Conservation (phyloP, 495 filamentous ascomycete genomes). For the Penicillium crystallinum region DNA sequence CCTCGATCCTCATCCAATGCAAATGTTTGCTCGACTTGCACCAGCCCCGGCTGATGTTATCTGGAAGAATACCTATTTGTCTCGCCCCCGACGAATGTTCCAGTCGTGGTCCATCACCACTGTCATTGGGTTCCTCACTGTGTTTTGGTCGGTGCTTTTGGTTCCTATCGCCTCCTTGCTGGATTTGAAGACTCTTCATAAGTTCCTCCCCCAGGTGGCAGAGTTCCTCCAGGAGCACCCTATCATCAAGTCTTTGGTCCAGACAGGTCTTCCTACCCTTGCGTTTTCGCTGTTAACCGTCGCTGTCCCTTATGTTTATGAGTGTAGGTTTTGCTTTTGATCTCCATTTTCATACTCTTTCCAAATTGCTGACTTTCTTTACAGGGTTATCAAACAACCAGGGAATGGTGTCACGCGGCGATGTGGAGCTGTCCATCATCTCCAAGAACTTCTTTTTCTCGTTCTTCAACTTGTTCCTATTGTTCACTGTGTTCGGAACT, state of each 20-base stretch:
- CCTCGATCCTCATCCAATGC: conserved; percentile 80
- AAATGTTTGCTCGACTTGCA: conserved; percentile 76
- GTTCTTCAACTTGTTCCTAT: conserved; percentile 97
- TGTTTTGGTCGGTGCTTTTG: conserved; percentile 87
- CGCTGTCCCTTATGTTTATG: conserved; percentile 89
- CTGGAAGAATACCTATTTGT: conserved; percentile 90
- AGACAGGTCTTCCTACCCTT: conserved; percentile 80
- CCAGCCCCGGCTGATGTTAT: conserved; percentile 85
- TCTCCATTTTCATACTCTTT: not conserved
- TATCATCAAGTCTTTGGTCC: conserved; percentile 68
- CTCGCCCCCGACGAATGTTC: conserved; percentile 64
- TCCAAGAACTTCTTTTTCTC: conserved; percentile 99
- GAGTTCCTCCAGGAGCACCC: conserved; percentile 60
- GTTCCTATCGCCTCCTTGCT: conserved; percentile 73
- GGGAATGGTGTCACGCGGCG: conserved; percentile 90
- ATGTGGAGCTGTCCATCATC: conserved; percentile 91
- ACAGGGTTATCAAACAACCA: conserved; percentile 74
- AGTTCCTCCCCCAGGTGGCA: conserved; percentile 65
- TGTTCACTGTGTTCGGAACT: conserved; percentile 88
- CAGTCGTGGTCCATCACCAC: conserved; percentile 77
- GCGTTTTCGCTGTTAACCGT: conserved; percentile 81
- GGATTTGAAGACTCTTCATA: conserved; percentile 69
- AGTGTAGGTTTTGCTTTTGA: conserved; percentile 49
- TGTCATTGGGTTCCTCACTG: conserved; percentile 71
- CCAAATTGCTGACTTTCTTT: conserved; percentile 5